Base-by-base conservation (phyloP, 192 early-diverging fungal genomes). In the Linderina pennispora region DNA sequence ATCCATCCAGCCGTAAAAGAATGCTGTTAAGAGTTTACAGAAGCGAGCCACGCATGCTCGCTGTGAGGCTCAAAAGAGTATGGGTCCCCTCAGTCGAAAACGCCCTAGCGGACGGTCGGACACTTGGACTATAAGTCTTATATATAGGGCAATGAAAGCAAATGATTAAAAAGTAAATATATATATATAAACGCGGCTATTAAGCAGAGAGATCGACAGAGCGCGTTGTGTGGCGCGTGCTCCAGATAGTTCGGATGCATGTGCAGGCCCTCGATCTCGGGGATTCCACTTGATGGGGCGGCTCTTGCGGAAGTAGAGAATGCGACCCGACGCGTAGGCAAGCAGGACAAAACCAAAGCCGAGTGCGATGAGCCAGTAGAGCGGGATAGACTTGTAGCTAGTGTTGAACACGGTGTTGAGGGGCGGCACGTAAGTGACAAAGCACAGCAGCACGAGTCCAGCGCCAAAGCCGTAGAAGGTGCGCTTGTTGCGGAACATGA, bases 301-400 rank as follows among this genome's bases (percentile, higher is more conserved):
- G 62, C 81, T 48, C 36, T 49, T 77, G 34, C 84, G 75, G 21
- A 83, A 45, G 36, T 91, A 42, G 23, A 83, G 31, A 41, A 79
- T 74, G 32, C 94, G 77, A 14, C 82, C 23, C 17, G 77, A 75
- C 2, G 82, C 76, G 58, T 98, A 94, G 25, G 77, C 69, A 43
- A 90, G 75, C 32, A 95, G 78, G 5, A 91, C 25, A 5, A 79
- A 48, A 8, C 94, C 94, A 60, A 84, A 90, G 11, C 65, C 91
- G n/a, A 94, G 60, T 8, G 90, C 83, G 47, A 94, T 84, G 32
- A 96, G 76, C 87, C 90, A 88, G 53, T 77, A 86, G 23, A 89
- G 54, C 39, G 83, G 87, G 40, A 72, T 77, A 24, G 88, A 54
- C 36, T 71, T 72, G 53, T 77, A 78, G 36, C 76, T 79, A 14